A percentile compares a stretch with the other conserved stretches of the same genome.
phyloP scores from a whole-genome alignment of 352 stramenopile genomes.

The Globisporangium takayamanum region DNA sequence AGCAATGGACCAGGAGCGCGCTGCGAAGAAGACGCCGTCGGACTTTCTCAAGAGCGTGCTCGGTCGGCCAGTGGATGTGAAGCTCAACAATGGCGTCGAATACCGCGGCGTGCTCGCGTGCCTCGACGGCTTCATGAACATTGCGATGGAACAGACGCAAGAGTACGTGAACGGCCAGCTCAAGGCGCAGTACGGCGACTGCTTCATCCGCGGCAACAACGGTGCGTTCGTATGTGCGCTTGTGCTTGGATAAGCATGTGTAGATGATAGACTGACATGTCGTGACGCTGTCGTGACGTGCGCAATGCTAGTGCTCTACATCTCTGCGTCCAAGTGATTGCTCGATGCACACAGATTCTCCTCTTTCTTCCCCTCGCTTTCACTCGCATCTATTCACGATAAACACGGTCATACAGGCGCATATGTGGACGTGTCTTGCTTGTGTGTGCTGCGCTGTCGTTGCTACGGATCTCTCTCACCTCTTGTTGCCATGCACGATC shows the following conservation, averaged over 20 bases:
- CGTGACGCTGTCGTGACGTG: neutral
- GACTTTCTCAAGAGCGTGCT: slow-evolving; percentile 92
- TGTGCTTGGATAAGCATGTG: neutral
- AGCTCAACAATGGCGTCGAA: slow-evolving; percentile 98
- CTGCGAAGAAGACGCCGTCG: slow-evolving; percentile 80
- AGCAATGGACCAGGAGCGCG: slow-evolving; percentile 22
- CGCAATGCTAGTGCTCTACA: slow-evolving; percentile 61
- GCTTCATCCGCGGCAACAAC: slow-evolving; percentile 99
- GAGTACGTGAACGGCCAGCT: slow-evolving; percentile 99
- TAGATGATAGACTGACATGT: slow-evolving; percentile 2
- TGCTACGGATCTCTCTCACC: no score
- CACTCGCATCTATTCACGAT: neutral
- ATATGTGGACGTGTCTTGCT: no score
- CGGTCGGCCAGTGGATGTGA: slow-evolving; percentile 95
- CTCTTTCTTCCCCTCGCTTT: neutral
- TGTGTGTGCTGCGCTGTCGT: no score
- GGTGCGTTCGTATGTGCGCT: slow-evolving; percentile 35
- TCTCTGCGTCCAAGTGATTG: slow-evolving; percentile 78
- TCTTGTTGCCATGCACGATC: no score
- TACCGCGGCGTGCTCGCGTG: slow-evolving; percentile 98
- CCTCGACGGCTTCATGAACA: slow-evolving; percentile 99
- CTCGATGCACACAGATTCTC: neutral
- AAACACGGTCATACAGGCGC: neutral
- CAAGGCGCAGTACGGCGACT: slow-evolving; percentile 99
- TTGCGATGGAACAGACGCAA: slow-evolving; percentile 99